phyloP scores from a whole-genome alignment of 805 yeast species.

The Starmerella potacharoeniae region DNA sequence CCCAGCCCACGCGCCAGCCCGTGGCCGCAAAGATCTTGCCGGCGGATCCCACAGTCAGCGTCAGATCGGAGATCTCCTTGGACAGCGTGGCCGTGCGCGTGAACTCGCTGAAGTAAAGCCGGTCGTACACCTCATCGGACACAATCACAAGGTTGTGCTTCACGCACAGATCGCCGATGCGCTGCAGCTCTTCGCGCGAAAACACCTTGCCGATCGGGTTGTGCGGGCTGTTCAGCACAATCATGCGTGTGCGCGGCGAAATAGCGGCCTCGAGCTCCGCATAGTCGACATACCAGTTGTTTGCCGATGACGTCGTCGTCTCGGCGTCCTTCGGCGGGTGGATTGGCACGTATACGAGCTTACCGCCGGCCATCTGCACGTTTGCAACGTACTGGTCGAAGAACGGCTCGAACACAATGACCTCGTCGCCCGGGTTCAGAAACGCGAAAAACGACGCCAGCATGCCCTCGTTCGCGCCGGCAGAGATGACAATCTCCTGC shows the following conservation, averaged over 20 bases:
- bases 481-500: conserved; percentile 65
- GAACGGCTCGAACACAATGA: conserved; percentile 90
- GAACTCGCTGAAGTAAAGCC: conserved; percentile 64
- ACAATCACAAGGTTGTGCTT: conserved; percentile 71
- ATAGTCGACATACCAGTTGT: conserved; percentile 81
- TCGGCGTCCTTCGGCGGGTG: conserved; percentile 70
- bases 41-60: conserved; percentile 90
- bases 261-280: conserved; percentile 63
- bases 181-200: conserved; percentile 57
- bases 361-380: conserved; percentile 88
- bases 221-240: conserved; percentile 88
- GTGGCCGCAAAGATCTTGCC: conserved; percentile 98
- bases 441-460: conserved; percentile 75
- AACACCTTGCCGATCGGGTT: conserved; percentile 92
- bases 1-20: conserved; percentile 98
- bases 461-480: conserved; percentile 97
- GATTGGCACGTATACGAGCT: conserved; percentile 73
- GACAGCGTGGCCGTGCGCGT: conserved; percentile 74
- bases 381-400: conserved; percentile 95
- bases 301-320: conserved; percentile 54
- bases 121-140: conserved; percentile 93
- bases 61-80: conserved; percentile 66
- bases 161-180: conserved; percentile 73
- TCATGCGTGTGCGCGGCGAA: conserved; percentile 64
- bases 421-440: conserved; percentile 82